Base-by-base conservation (phyloP, 805 yeast genomes). In the baker's yeast (Saccharomyces cerevisiae) region DNA sequence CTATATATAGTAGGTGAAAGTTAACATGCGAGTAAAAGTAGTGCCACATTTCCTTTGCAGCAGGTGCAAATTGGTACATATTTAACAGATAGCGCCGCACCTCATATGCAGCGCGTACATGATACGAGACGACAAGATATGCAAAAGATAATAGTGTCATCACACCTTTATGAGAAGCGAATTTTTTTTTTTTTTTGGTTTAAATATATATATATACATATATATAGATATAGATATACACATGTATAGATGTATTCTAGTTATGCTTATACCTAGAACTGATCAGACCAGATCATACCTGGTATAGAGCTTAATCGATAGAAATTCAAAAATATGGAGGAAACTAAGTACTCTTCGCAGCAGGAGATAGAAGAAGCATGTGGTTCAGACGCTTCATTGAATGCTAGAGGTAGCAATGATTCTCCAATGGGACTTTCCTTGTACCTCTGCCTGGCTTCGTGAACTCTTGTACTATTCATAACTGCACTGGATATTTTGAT, bases 401-500 rank as follows among this genome's bases (percentile, higher is more conserved):
- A 36, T 17, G 22, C 11, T 3, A 36, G 17, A 8, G 9, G 43
- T 17, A 17, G 24, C 27, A 26, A 26, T 17, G 22, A 36, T 36
- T 1, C 11, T 8, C 17, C 4, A 17, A 17, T 8, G 22, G 24
- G 43, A 21, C 10, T 36, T 36, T 36, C 43, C 8, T 21, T 36
- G 22, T 36, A 36, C 17, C 43, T 36, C 43, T 36, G 43, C 43
- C 17, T 36, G 43, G 22, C 43, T 17, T 55, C 63, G 8, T 55
- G 67, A 41, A 58, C 63, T 8, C 48, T 65, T 32, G 59, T 66
- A n/a, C 53, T 62, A 29, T 69, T 66, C 49, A 53, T 71, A 21
- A 67, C 74, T 14, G 84, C 85, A 0, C 65, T 83, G 46, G 87
- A 83, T 63, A 82, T 79, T 58, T 81, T 85, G n/a, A 82, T 83